Percentiles rank a stretch among this genome's conserved stretches.
These are phyloP conservation scores for Cornus controversa DNA, from an alignment of 148 eudicot species.

Conservation along the genomic window DNA sequence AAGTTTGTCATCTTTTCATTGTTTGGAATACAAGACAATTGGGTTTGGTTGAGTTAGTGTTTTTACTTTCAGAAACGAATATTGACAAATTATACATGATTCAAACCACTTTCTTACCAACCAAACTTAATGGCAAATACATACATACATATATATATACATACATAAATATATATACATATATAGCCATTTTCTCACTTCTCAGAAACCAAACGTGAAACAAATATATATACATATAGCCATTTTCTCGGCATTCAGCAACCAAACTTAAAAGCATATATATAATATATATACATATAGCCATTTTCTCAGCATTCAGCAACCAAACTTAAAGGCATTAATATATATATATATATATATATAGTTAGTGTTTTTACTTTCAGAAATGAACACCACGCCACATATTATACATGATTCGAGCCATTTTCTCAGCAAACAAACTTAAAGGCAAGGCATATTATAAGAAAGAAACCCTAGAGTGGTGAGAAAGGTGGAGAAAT, in stretches of 20 bases:
- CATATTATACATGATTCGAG: not conserved
- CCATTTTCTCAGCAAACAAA: slow-evolving; percentile 3
- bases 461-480: slow-evolving; percentile 10
- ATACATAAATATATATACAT: too few species aligned
- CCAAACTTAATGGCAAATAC: not conserved
- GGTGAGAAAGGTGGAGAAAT: not conserved
- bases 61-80: not conserved
- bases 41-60: not conserved
- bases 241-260: too few species aligned
- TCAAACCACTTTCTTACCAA: not conserved
- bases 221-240: too few species aligned
- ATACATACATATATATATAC: too few species aligned
- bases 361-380: not conserved
- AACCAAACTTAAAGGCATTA: slow-evolving; percentile 2
- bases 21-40: not conserved
- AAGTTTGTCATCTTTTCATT: not conserved
- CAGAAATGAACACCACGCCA: not conserved
- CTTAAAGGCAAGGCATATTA: not conserved
- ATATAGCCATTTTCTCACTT: too few species aligned
- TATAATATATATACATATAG: too few species aligned
- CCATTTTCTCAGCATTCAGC: too few species aligned
- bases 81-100: not conserved
- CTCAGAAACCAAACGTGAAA: too few species aligned
- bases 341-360: too few species aligned
- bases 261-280: too few species aligned